These are phyloP conservation scores for Naematelia aurantialba DNA, from an alignment of 768 basidiomycete species.

Conservation along the genomic window DNA sequence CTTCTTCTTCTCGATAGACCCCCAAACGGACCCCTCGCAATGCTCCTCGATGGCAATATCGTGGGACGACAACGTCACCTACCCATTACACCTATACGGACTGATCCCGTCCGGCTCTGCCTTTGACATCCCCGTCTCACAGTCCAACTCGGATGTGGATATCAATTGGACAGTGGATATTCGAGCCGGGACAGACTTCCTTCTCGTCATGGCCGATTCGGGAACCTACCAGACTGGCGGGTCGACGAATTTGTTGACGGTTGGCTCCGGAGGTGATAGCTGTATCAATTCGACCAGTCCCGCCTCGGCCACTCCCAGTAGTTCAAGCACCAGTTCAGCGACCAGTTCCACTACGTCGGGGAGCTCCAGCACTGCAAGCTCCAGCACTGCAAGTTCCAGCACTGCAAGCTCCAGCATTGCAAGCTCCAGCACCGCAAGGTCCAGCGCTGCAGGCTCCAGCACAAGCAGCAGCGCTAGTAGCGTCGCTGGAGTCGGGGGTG, in stretches of 20 bases:
- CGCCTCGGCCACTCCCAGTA: slow-evolving; percentile 10
- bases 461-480: not conserved
- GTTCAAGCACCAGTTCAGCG: slow-evolving; percentile 10
- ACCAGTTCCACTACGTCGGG: slow-evolving; percentile 7
- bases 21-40: slow-evolving; percentile 33
- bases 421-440: slow-evolving; percentile 4
- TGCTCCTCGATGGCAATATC: slow-evolving; percentile 31
- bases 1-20: slow-evolving; percentile 44
- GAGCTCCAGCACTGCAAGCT: not conserved
- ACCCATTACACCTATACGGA: slow-evolving; percentile 43
- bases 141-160: slow-evolving; percentile 8
- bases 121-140: slow-evolving; percentile 37
- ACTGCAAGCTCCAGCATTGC: slow-evolving; percentile 13
- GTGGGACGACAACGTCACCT: slow-evolving; percentile 38
- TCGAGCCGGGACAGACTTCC: slow-evolving; percentile 32
- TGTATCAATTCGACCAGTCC: slow-evolving; percentile 37
- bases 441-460: not conserved
- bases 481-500: slow-evolving; percentile 1
- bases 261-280: slow-evolving; percentile 25
- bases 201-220: slow-evolving; percentile 43
- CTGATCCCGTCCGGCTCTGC: slow-evolving; percentile 46
- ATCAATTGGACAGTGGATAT: slow-evolving; percentile 43
- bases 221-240: slow-evolving; percentile 44
- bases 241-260: slow-evolving; percentile 32
- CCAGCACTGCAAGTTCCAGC: slow-evolving; percentile 19